Conservation (phyloP, 2,329 filamentous ascomycete species). For the Colletotrichum incanum region DNA sequence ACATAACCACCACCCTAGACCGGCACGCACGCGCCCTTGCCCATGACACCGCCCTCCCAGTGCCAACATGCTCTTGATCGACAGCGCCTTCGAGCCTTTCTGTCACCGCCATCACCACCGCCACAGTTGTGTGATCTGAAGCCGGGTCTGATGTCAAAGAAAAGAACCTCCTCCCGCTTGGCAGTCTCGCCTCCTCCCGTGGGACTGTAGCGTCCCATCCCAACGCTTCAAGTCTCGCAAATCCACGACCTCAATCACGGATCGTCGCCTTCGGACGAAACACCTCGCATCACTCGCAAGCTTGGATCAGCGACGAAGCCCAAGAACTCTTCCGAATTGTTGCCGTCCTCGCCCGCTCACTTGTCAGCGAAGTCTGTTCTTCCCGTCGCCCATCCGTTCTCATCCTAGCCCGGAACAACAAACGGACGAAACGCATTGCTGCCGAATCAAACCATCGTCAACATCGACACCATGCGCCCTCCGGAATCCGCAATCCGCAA, state of each 20-base stretch:
- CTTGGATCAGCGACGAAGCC: constrained; percentile 9
- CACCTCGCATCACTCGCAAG: neutral
- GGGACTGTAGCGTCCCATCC: neutral
- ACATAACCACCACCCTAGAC: constrained; percentile 11
- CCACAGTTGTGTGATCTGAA: neutral
- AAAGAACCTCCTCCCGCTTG: neutral
- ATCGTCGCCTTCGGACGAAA: neutral
- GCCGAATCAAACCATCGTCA: neutral
- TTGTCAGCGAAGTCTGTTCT: constrained; percentile 34
- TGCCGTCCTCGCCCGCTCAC: constrained; percentile 10
- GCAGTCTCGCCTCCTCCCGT: neutral
- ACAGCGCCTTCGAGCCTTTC: neutral
- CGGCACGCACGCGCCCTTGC: neutral
- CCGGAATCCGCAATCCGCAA: neutral
- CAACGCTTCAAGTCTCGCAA: neutral
- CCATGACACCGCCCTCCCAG: constrained; percentile 14
- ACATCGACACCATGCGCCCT: neutral
- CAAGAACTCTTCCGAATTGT: constrained; percentile 10
- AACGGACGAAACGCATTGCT: constrained; percentile 3
- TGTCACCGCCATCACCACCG: neutral
- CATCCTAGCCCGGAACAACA: neutral
- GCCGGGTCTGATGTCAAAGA: neutral
- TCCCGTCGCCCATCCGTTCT: constrained; percentile 2
- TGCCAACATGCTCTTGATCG: constrained; percentile 22
- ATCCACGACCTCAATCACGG: neutral